Base-by-base conservation (phyloP, 2,329 filamentous ascomycete genomes). In the Parasarocladium wereldwijsianum region DNA sequence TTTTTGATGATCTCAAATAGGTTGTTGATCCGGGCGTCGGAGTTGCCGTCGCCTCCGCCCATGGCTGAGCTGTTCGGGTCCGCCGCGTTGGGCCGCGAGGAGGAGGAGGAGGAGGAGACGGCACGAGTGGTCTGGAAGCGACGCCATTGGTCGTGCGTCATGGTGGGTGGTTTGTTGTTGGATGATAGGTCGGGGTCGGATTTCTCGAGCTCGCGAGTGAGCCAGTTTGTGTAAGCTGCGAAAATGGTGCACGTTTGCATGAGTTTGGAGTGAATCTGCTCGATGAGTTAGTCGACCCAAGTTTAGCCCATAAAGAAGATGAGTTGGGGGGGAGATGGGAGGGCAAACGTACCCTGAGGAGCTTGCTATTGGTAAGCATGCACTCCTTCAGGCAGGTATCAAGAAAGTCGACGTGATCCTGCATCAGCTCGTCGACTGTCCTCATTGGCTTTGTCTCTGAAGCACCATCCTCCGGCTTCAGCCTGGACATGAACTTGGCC, bases 301-400 rank as follows among this genome's bases (percentile, higher is more conserved):
- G 10, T n/a, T 32, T 24, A 15, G 14, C 4, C 24, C 8, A 26
- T 15, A 15, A 12, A 26, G 12, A 21, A 8, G 8, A 20, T 12
- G 30, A 17, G 32, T 21, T 15, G 11, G 23, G 24, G 18, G 21
- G 17, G 22, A 6, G 15, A 8, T 23, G 24, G 23, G 19, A 21
- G 8, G 19, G 19, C 19, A n/a, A 9, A 53, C 64, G 40, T 66
- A 93, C 87, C 55, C 84, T 78, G 5, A 98, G 59, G 6, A 98
- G 66, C 58, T 93, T 94, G 48, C 83, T 84, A 52, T 98, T 94
- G 13, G 90, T 98, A 39, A 98, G 66, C 85, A 96, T 96, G 60
- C 90, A 96, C 57, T 96, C 90, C 57, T 96, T 98, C 44, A 98
- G 63, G 51, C 90, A 98, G 4, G 90, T 96, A 44, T 94, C 90